Conservation (phyloP, 805 yeast genomes). For the Kazachstania martiniae region DNA sequence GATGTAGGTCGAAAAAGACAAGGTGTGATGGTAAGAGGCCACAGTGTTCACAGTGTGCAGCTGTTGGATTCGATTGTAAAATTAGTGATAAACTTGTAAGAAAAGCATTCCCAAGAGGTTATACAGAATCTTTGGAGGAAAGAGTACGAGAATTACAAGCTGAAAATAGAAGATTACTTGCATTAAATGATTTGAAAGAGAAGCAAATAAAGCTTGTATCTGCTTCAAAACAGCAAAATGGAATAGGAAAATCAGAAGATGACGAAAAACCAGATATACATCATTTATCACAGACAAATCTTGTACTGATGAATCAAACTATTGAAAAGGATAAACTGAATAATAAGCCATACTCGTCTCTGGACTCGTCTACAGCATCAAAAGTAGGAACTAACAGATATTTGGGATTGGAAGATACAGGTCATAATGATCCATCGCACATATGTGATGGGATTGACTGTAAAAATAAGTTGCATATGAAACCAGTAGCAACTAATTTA, state of each 20-base stretch:
- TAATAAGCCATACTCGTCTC: not conserved
- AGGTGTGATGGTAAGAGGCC: conserved; percentile 63
- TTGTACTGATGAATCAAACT: conserved; percentile 1
- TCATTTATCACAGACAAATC: conserved; percentile 3
- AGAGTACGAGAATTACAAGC: conserved; percentile 77
- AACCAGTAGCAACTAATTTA: conserved; percentile 20
- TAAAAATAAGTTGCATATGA: conserved; percentile 11
- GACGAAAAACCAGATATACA: not conserved
- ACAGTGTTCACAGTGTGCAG: conserved; percentile 70
- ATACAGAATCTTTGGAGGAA: conserved; percentile 83
- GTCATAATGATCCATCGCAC: not conserved
- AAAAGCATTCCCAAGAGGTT: conserved; percentile 83
- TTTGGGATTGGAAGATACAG: not conserved
- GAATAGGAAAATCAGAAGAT: not conserved
- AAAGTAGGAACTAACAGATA: not conserved
- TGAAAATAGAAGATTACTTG: conserved; percentile 61
- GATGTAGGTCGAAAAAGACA: conserved; percentile 68
- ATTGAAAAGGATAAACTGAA: not conserved
- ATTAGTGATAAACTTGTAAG: conserved; percentile 81
- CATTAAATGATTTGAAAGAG: conserved; percentile 28
- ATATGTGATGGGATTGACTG: conserved; percentile 2
- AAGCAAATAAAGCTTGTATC: conserved; percentile 11
- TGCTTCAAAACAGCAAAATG: not conserved
- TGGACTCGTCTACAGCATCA: not conserved
- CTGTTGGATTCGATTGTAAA: conserved; percentile 79